phyloP scores from a whole-genome alignment of 2,329 filamentous ascomycete species.

The Aureobasidium zeae region DNA sequence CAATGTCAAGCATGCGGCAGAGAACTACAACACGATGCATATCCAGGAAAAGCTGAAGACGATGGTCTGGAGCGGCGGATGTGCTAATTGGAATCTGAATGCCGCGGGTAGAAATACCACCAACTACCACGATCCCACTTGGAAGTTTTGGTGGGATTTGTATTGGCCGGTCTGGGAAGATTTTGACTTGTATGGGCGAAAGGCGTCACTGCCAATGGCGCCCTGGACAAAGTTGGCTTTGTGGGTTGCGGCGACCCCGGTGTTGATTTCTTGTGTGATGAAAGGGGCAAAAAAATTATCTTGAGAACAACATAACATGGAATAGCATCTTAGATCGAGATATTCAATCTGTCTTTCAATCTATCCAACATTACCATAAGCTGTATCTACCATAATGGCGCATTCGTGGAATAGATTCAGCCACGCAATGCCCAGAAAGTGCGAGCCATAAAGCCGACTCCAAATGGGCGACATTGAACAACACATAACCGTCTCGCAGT shows the following conservation, averaged over 20 bases:
- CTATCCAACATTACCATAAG: too few relatives aligned
- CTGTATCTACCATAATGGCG: too few relatives aligned
- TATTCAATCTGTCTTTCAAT: too few relatives aligned
- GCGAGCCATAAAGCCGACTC: too few relatives aligned
- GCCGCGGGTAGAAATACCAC: conserved; percentile 8
- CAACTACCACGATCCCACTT: conserved; percentile 2
- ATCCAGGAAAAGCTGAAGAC: conserved; percentile 23
- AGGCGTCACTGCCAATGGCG: neutral
- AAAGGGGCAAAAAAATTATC: too few relatives aligned
- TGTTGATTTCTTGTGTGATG: neutral
- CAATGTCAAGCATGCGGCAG: conserved; percentile 29
- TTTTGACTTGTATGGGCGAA: neutral
- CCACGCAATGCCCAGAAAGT: too few relatives aligned
- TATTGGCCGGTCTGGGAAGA: conserved; percentile 13
- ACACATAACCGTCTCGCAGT: too few relatives aligned
- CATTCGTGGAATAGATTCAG: too few relatives aligned
- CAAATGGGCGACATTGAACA: too few relatives aligned
- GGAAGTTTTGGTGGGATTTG: conserved; percentile 11
- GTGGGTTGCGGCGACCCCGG: neutral
- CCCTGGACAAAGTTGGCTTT: neutral
- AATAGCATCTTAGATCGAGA: too few relatives aligned
- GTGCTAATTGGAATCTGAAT: conserved; percentile 12
- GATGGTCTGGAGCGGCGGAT: conserved; percentile 8
- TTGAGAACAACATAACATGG: too few relatives aligned
- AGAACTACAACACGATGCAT: conserved; percentile 26